Conservation (phyloP, 768 basidiomycete species). For the Neoboletus magnificus region DNA sequence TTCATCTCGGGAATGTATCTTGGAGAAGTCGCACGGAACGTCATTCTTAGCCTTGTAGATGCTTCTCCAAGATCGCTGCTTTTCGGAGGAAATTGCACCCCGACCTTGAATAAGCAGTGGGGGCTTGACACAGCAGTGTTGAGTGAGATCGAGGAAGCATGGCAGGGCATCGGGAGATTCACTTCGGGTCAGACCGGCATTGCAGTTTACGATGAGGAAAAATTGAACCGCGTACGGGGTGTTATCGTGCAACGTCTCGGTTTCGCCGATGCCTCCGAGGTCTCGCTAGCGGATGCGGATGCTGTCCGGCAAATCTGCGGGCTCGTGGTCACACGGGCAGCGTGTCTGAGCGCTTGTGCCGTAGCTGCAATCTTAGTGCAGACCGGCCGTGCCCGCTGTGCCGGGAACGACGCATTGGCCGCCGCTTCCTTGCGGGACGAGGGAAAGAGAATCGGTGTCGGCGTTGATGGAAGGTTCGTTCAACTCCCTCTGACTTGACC, state of each 20-base stretch:
- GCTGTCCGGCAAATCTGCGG: conserved; percentile 79
- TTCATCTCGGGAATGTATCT: conserved; percentile 99
- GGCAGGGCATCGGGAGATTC: conserved; percentile 46
- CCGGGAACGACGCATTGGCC: conserved; percentile 29
- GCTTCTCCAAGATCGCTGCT: conserved; percentile 67
- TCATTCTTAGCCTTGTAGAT: conserved; percentile 80
- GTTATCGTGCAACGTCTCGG: conserved; percentile 63
- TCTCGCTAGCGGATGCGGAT: conserved; percentile 61
- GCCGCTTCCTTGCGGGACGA: conserved; percentile 26
- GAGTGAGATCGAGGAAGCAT: conserved; percentile 77
- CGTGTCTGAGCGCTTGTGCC: conserved; percentile 79
- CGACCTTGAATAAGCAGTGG: conserved; percentile 80
- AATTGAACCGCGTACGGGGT: conserved; percentile 53
- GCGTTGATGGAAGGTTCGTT: conserved; percentile 86
- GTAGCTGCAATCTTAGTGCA: conserved; percentile 84
- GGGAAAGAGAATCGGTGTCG: conserved; percentile 65
- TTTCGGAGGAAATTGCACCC: conserved; percentile 76
- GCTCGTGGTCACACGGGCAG: conserved; percentile 79
- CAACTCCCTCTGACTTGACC: background rate
- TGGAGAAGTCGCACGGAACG: conserved; percentile 87
- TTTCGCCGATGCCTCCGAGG: conserved; percentile 48
- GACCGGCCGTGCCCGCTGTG: conserved; percentile 62
- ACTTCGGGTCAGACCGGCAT: conserved; percentile 19
- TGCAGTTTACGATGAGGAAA: conserved; percentile 17
- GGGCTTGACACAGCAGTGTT: conserved; percentile 94